phyloP scores from a whole-genome alignment of 805 yeast species.

The Starmerella apis region DNA sequence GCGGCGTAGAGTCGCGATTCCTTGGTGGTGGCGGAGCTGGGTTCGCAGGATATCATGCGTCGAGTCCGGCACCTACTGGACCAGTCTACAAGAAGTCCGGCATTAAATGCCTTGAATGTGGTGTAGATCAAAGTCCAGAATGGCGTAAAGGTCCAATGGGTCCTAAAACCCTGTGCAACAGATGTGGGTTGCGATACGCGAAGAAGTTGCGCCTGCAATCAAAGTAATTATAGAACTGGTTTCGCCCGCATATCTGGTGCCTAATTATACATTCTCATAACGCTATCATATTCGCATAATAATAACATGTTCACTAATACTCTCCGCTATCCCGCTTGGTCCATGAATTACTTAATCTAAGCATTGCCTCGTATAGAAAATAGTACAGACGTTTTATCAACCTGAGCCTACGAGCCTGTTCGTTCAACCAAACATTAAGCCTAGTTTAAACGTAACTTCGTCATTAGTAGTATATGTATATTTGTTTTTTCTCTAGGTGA shows the following conservation, averaged over 20 bases:
- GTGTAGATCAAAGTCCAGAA: constrained; percentile 69
- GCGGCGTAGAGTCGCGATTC: constrained; percentile 7
- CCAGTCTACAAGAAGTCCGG: constrained; percentile 11
- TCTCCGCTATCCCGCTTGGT: too few relatives aligned
- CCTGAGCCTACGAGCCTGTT: too few relatives aligned
- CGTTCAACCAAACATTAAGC: too few relatives aligned
- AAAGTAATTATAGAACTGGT: not conserved
- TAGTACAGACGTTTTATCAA: too few relatives aligned
- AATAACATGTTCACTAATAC: too few relatives aligned
- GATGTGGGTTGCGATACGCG: constrained; percentile 66
- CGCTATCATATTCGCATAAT: too few relatives aligned
- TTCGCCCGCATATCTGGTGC: not conserved
- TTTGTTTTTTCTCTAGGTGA: too few relatives aligned
- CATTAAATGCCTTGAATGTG: constrained; percentile 54
- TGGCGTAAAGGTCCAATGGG: constrained; percentile 91
- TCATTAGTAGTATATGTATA: too few relatives aligned
- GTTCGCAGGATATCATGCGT: not conserved
- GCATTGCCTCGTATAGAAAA: too few relatives aligned
- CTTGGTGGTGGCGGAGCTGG: not conserved
- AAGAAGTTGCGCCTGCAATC: constrained; percentile 27
- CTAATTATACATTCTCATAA: not conserved
- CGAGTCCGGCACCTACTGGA: not conserved
- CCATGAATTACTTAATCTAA: too few relatives aligned
- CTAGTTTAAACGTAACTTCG: too few relatives aligned
- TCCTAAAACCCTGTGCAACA: constrained; percentile 73